Base-by-base conservation (phyloP, 768 basidiomycete species). In the Xerocomus spinulosus region DNA sequence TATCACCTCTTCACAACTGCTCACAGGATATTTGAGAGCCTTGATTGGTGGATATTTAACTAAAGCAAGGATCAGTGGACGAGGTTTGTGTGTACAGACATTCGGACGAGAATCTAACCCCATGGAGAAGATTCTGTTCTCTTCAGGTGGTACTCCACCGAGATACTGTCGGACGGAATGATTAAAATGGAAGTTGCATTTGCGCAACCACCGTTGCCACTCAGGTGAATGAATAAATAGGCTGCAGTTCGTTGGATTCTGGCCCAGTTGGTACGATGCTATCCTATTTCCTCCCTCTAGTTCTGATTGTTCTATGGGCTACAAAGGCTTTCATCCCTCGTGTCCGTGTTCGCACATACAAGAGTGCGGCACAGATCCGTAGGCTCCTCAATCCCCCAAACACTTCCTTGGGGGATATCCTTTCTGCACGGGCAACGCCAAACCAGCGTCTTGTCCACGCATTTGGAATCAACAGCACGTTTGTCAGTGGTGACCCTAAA, bases 381-480 rank as follows among this genome's bases (percentile, higher is more conserved):
- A 5, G 1, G 0, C 46, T 69, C 0, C 24, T 68, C 0, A 57
- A 49, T 8, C 64, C 65, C 3, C 45, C 52, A 0, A 4, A 42
- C 6, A 14, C 34, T 9, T 12, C 65, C 0, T 33, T 68, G 0
- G 20, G 8, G 0, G 33, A n/a, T 2, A 41, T 66, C 0, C 58
- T 66, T 1, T 46, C 21, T 15, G 45, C 64, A 0, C 57, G 64
- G 0, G 61, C 64, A 0, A 9, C 13, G 0, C 64, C 64, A 0
- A 66, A 66, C 5, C 21, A 57, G 29, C 51, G 67, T 0, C 63
- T 67, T 0, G 50, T 65, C 0, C 41, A 55, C 3, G 66, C 68
- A 0, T 67, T 67, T 6, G 55, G 54, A 0, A 25, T 68, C 9
- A 70, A 75, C 0, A 83, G 75, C 39, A 78, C 81, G 0, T 83